Evolutionary conservation across 2,329 filamentous ascomycete genomes (phyloP).

Genomic region (Bipolaris gigantea): DNA sequence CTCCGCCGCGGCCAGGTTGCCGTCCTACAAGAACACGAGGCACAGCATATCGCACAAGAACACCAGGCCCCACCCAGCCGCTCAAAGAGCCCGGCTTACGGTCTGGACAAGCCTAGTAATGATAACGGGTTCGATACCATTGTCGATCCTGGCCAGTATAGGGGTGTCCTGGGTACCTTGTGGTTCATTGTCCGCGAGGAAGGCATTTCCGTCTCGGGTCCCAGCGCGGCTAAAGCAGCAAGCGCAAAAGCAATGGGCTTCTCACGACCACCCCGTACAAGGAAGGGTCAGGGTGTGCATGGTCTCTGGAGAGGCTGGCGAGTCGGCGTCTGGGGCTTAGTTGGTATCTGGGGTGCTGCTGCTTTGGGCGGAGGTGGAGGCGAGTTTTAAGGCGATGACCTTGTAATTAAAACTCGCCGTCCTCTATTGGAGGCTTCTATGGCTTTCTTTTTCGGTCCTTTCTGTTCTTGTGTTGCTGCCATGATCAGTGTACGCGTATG

Average conservation of each 20-base stretch:
- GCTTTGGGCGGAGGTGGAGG: conserved; percentile 53
- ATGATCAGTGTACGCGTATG: neutral
- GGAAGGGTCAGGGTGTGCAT: conserved; percentile 67
- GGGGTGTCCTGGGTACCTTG: conserved; percentile 88
- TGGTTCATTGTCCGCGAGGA: conserved; percentile 84
- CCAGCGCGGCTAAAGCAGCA: conserved; percentile 24
- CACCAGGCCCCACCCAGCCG: conserved; percentile 27
- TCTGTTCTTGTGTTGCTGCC: neutral
- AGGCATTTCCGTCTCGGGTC: conserved; percentile 55
- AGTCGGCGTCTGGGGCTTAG: conserved; percentile 75
- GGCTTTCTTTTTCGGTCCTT: neutral
- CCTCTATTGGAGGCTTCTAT: neutral
- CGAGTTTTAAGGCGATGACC: conserved; percentile 33
- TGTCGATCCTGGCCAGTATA: conserved; percentile 77
- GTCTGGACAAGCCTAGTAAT: conserved; percentile 16
- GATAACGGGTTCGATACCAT: conserved; percentile 64
- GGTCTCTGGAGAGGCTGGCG: conserved; percentile 76
- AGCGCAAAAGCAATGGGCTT: conserved; percentile 36
- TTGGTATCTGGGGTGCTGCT: conserved; percentile 72
- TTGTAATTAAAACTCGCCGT: no score
- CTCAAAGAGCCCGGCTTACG: conserved; percentile 23
- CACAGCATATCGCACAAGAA: conserved; percentile 28
- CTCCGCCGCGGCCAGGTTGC: conserved; percentile 84
- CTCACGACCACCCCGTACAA: conserved; percentile 45
- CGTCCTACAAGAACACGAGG: conserved; percentile 51